Base-by-base conservation (phyloP, 1,284 basidiomycete species). In the Pterulicium gracile region DNA sequence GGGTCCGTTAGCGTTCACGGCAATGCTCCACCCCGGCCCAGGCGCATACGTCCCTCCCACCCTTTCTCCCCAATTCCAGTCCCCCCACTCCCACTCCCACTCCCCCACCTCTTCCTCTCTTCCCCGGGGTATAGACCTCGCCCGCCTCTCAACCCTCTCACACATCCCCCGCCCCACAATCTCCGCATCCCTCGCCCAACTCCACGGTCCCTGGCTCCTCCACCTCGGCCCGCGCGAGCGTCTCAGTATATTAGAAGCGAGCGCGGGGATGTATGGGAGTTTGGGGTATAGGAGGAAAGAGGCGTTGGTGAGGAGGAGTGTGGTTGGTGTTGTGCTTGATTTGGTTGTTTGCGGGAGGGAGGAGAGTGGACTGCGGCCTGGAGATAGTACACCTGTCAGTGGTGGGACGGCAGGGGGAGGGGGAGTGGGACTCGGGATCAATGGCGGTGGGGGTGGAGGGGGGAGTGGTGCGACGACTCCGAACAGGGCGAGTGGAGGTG, bases 211-310 rank as follows among this genome's bases (percentile, higher is more conserved):
- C 2, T 91, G 87, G 81, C 63, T 93, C n/a, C 62, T 87, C 7
- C 86, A 90, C 53, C 72, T 95, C 40, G 81, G 81, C 15, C 70
- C 80, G 34, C 70, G 80, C 35, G 87, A 90, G 53, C 79, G 89
- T 24, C 72, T 95, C 23, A 66, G 72, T 7, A 64, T 85, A 7
- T 66, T 91, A 35, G 78, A 85, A 51, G 73, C 75, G 32, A 75
- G 83, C 36, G 84, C 85, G 0, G 79, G 78, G 51, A 64, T 90
- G 42, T 92, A 87, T 59, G 73, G 81, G 7, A 82, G 77, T 53
- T 61, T 96, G 1, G 88, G 87, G 4, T 86, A 90, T 61, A 75
- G 70, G 45, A 72, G 93, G 44, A 94, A 93, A 60, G 91, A 94
- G 62, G 85, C 82, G 0, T 86, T 86, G 53, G 69, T 90, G 23